Evolutionary conservation across 371 early-diverging fungal species (phyloP), one percentile per base, ranked within the genome.

Genomic region (Lichtheimia corymbifera): DNA sequence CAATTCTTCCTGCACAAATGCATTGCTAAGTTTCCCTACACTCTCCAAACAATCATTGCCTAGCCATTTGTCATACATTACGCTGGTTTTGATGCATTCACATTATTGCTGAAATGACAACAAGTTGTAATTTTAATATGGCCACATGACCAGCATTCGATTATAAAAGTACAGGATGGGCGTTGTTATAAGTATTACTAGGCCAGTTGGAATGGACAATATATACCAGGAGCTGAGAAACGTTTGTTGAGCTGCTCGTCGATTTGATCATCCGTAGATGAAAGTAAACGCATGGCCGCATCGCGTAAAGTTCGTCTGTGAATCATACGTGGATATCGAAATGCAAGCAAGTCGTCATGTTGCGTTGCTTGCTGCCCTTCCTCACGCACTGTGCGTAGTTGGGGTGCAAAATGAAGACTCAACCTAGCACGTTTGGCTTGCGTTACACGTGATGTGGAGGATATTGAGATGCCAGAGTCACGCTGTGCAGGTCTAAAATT

Each of bases 311-410:
- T 57, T 20, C 62, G 59, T 35, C 44, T 43, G 24, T 42, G 58
- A 2, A 62, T 44, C 67, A 66, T 66, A 42, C 56, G 51, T 2
- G 67, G 67, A 49, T 66, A 66, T n/a, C 67, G 61, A 22, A 54
- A 62, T n/a, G 59, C 67, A 35, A 62, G 44, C 11, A 66, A 51
- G 25, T 25, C 18, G 57, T 22, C 17, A 41, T 3, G 42, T 35
- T 35, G 35, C 20, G 44, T 1, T 43, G 25, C 7, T 45, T 18
- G 14, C 7, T 42, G 24, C 45, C 45, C 45, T 56, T 17, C 62
- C 22, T 63, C 63, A 17, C 30, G 47, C 14, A 56, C 40, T 27
- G 50, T n/a, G 22, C 52, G 25, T n/a, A 56, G 55, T 7, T 50
- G 62, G 22, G 62, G 62, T 22, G 56, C 54, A 15, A 55, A 56